Evolutionary conservation across 2,329 filamentous ascomycete genomes (phyloP), one percentile per base, ranked within the genome.

Genomic region (Didymella exigua): DNA sequence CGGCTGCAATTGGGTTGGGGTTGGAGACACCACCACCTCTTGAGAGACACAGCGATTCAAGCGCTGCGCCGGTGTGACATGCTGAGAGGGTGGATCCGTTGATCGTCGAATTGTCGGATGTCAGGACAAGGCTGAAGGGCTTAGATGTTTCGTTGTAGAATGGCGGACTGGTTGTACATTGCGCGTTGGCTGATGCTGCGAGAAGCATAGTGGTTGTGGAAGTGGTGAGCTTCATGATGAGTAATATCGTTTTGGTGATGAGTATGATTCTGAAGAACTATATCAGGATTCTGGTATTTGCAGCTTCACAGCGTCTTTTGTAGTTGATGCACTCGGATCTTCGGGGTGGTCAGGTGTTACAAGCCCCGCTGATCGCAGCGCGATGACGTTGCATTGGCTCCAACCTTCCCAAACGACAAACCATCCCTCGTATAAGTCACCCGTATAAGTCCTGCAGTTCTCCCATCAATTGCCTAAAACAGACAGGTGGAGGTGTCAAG

Each of bases 61-160:
- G 79, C 4, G 74, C 79, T 18, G 80, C 79, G 26, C 80, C 80
- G 54, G 75, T 72, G 62, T 81, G 79, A 67, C 79, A 82, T 50
- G 79, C 65, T 5, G 62, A 63, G 14, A 82, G 73, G 6, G 70
- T 67, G 11, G 65, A 41, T 49, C 75, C 75, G 43, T 81, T 73
- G 48, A 76, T 58, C 2, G 71, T 69, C 5, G 62, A 57, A 53
- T 80, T 76, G 1, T 65, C 44, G 19, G 78, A 78, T 29, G 67
- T 47, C 33, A 81, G 54, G 37, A 76, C 60, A 19, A 82, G 73
- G 26, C 73, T 52, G 71, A 82, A 82, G 13, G 79, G 77, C 19
- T 68, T 68, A 9, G 79, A 78, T 47, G 75, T 70, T 51, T 74
- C 73, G 56, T 64, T 65, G 63, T 70, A 72, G 37, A 52, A 61